Base-by-base conservation (phyloP, 805 yeast genomes). In the Saccharomycopsis fibuligera region DNA sequence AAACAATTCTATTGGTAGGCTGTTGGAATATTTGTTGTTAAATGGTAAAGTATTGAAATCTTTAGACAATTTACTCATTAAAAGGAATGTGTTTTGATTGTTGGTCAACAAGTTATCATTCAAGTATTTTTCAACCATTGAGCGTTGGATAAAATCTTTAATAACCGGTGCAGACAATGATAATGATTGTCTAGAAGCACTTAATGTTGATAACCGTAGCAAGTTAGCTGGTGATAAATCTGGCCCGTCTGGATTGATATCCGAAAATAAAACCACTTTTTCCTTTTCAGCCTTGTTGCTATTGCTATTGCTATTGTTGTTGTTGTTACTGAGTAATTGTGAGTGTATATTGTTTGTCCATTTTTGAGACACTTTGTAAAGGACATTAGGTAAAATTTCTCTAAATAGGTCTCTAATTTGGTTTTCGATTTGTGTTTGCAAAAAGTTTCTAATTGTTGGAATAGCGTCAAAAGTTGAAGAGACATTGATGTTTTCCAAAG, bases 381-480 rank as follows among this genome's bases (percentile, higher is more conserved):
- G 71, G 41, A 87, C 78, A 9, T 87, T 79, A 2, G 96, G 96
- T 47, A 88, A 71, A 45, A 87, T 83, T 60, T 88, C 96, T 53
- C 93, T 72, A 65, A 88, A 88, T 53, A 88, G 68, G 45, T 83
- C 86, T 46, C 95, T 68, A 30, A 88, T 81, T 62, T 86, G 93
- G 47, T 71, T 74, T 61, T 88, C 96, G 51, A 88, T 88, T 61
- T 87, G 93, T 41, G 76, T 75, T 60, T 88, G 96, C 53, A 88
- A 65, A 56, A 86, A 85, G 50, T 79, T 75, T n/a, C 95, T 93
- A 57, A 88, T 77, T 1, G 89, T 89, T 44, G 83, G 84, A 39
- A 88, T 83, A 36, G 81, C 78, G 65, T 88, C 95, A 64, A 88
- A 88, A n/a, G 95, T 83, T 4, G 95, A 85, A 54, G 81, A 78